These are phyloP conservation scores for Polytrichum formosum DNA, from an alignment of 225 moss, liverwort and hornwort genomes.

Conservation along the genomic window DNA sequence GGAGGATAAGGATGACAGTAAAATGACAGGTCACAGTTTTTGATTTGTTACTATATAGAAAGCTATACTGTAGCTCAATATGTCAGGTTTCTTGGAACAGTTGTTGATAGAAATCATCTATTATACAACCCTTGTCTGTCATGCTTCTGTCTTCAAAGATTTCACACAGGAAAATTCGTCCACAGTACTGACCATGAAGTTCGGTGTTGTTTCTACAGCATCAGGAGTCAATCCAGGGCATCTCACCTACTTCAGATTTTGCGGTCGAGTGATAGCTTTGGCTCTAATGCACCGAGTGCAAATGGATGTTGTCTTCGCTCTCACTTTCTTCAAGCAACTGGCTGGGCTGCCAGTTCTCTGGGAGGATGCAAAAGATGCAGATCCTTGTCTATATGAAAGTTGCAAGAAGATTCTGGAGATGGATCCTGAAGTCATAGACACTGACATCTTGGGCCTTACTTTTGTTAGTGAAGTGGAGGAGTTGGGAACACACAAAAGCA, in stretches of 20 bases:
- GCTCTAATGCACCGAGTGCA: slow-evolving; percentile 98
- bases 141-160: too few species aligned
- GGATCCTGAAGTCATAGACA: slow-evolving; percentile 72
- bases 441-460: slow-evolving; percentile 78
- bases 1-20: too few species aligned
- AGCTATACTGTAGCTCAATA: too few species aligned
- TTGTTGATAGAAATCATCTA: too few species aligned
- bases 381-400: slow-evolving; percentile 84
- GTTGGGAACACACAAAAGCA: slow-evolving; percentile 75
- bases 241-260: slow-evolving; percentile 89
- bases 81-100: too few species aligned
- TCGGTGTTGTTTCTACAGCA: slow-evolving; percentile 48
- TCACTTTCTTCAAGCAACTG: slow-evolving; percentile 96
- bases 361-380: slow-evolving; percentile 99
- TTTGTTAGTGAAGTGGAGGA: slow-evolving; percentile 96
- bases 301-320: slow-evolving; percentile 92
- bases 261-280: slow-evolving; percentile 91
- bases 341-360: slow-evolving; percentile 88
- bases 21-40: too few species aligned
- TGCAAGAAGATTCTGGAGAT: slow-evolving; percentile 96
- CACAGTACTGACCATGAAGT: not conserved
- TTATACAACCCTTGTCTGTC: too few species aligned
- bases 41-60: too few species aligned
- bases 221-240: slow-evolving; percentile 99
- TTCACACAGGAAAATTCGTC: too few species aligned